These are phyloP conservation scores for Cryptococcus neoformans DNA, from an alignment of 1,284 basidiomycete species.

Conservation along the genomic window DNA sequence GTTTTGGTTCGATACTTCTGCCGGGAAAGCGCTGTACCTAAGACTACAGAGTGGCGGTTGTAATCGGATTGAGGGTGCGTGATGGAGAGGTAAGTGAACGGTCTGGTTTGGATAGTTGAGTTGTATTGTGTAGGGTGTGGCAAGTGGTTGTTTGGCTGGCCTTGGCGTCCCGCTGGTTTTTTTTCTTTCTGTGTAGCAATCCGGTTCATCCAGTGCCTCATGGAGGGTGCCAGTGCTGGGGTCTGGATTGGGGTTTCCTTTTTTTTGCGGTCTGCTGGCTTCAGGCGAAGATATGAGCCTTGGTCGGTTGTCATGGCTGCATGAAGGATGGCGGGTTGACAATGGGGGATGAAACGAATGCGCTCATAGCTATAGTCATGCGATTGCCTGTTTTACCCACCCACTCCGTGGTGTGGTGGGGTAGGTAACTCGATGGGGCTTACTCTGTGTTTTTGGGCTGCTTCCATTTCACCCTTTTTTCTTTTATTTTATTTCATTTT, in stretches of 20 bases:
- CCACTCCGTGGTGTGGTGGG: neutral
- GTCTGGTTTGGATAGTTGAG: neutral
- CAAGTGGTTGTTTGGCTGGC: neutral
- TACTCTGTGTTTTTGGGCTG: constrained; percentile 45
- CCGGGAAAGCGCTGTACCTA: constrained; percentile 25
- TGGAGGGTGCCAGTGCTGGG: neutral
- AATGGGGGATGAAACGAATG: constrained; percentile 6
- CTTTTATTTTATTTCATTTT: neutral
- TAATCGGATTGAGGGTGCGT: neutral
- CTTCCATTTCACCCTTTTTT: constrained; percentile 1
- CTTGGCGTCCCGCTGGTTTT: neutral
- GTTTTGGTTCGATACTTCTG: neutral
- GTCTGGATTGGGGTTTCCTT: neutral
- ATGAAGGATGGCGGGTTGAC: neutral
- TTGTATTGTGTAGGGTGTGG: neutral
- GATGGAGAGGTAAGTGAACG: neutral
- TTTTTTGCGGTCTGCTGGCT: neutral
- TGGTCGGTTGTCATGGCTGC: neutral
- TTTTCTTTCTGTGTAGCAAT: neutral
- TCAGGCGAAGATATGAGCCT: constrained; percentile 47
- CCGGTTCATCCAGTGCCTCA: neutral
- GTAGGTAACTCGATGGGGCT: constrained; percentile 49
- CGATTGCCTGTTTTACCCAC: constrained; percentile 33
- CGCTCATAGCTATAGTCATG: constrained; percentile 48
- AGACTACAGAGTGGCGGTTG: constrained; percentile 11